Base-by-base conservation (phyloP, 352 stramenopile species). In the Phytophthora aleatoria region DNA sequence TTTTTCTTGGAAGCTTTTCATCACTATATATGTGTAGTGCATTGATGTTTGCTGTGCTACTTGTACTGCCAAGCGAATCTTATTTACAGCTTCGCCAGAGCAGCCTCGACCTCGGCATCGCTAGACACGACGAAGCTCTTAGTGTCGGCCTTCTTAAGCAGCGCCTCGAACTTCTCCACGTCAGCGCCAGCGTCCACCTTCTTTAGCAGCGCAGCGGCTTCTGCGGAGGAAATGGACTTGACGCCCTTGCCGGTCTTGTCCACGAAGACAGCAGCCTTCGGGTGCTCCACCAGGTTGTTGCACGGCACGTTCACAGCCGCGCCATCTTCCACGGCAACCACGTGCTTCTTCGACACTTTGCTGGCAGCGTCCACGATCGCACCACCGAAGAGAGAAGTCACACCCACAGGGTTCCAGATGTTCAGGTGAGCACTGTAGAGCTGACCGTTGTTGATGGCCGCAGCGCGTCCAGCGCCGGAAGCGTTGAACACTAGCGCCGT, bases 271-370 rank as follows among this genome's bases (percentile, higher is more conserved):
- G 79, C 83, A 20, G 80, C 80, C 61, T 69, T 79, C 10, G 82
- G 82, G 41, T 81, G 72, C 56, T 87, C 72, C 66, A 91, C 84
- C 33, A 92, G 58, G 75, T 91, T 91, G 78, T 91, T 84, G 74
- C 81, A 92, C 50, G 80, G 81, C 69, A 92, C 82, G 50, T 90
- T 71, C 28, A 92, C 80, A 5, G 82, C 83, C 7, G 67, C 63
- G 28, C 75, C 84, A 42, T 57, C 76, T 58, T 83, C 74, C 4
- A 78, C 67, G 12, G 73, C 45, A 26, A 90, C 66, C 15, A 85
- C 50, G 53, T 89, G 72, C 74, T 91, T 90, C 63, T 85, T 85
- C 50, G 73, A 53, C 54, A 90, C 64, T 52, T 77, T 83, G 50
- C 41, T 64, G 2, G 66, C 51, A 20, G 64, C 67, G 50, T 90